Conservation (phyloP, 805 yeast genomes). For the Yamadazyma tumulicola region DNA sequence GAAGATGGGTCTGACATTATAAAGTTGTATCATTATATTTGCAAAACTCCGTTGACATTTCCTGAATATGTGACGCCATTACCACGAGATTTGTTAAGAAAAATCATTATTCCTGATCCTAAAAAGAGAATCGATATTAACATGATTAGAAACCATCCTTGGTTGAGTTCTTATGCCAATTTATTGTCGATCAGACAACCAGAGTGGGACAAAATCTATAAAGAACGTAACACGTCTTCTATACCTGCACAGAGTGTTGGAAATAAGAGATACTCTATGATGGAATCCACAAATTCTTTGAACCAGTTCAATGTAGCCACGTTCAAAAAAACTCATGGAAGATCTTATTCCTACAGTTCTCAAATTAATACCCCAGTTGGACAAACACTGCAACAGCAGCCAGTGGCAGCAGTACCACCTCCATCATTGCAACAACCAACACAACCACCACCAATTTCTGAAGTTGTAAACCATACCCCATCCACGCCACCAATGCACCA, state of each 20-base stretch:
- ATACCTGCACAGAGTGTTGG: slow-evolving; percentile 10
- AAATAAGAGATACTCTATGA: slow-evolving; percentile 44
- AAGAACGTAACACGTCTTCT: slow-evolving; percentile 21
- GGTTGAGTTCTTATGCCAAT: slow-evolving; percentile 83
- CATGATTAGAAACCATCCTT: slow-evolving; percentile 75
- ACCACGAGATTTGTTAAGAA: slow-evolving; percentile 85
- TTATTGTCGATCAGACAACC: slow-evolving; percentile 80
- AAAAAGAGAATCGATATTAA: slow-evolving; percentile 63
- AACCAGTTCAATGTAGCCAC: slow-evolving; percentile 25
- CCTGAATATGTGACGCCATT: slow-evolving; percentile 90
- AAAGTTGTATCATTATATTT: slow-evolving; percentile 84
- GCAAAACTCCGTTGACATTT: slow-evolving; percentile 86
- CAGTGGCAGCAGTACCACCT: not conserved
- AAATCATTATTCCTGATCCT: slow-evolving; percentile 83
- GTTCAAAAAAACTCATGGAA: slow-evolving; percentile 20
- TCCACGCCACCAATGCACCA: not conserved
- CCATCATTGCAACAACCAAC: not conserved
- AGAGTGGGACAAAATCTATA: slow-evolving; percentile 76
- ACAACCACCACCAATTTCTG: not conserved
- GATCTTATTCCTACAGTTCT: slow-evolving; percentile 26
- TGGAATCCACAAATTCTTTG: slow-evolving; percentile 36
- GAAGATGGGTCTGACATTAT: slow-evolving; percentile 96
- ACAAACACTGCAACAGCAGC: no score
- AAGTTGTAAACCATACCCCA: not conserved
- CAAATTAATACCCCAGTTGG: slow-evolving; percentile 4